These are phyloP conservation scores for Diaporthe sp. DNA, from an alignment of 2,329 filamentous ascomycete genomes.

Conservation along the genomic window DNA sequence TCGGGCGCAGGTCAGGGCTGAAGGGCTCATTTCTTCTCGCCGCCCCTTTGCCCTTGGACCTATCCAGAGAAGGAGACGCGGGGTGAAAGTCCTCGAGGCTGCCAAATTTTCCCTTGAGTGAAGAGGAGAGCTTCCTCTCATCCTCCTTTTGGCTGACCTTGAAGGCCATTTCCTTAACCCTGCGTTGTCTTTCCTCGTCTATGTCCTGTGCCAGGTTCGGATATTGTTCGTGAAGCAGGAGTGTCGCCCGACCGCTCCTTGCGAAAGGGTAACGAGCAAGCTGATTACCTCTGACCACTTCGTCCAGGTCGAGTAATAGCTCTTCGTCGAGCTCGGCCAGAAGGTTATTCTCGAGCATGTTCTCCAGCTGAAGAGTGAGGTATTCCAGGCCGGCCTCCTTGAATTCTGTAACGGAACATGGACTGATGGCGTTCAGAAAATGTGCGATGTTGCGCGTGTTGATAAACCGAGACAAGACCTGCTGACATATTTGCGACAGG, in stretches of 20 bases:
- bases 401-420: conserved; percentile 86
- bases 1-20: conserved; percentile 78
- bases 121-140: conserved; percentile 72
- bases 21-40: conserved; percentile 66
- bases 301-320: conserved; percentile 84
- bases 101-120: conserved; percentile 71
- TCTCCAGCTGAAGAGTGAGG: conserved; percentile 90
- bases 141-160: conserved; percentile 74
- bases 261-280: conserved; percentile 81
- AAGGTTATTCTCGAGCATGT: conserved; percentile 90
- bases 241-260: conserved; percentile 80
- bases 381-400: conserved; percentile 92
- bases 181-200: conserved; percentile 76
- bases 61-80: conserved; percentile 58
- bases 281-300: conserved; percentile 86
- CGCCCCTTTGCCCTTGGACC: conserved; percentile 61
- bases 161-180: conserved; percentile 83
- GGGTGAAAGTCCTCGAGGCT: conserved; percentile 74
- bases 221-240: conserved; percentile 73
- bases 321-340: conserved; percentile 89
- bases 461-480: conserved; percentile 85
- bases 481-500: conserved; percentile 90
- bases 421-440: conserved; percentile 87
- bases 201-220: conserved; percentile 75
- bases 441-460: conserved; percentile 87